Evolutionary conservation across 148 eudicot genomes (phyloP), one percentile per base, ranked within the genome.

Genomic region (Spergularia marina): DNA sequence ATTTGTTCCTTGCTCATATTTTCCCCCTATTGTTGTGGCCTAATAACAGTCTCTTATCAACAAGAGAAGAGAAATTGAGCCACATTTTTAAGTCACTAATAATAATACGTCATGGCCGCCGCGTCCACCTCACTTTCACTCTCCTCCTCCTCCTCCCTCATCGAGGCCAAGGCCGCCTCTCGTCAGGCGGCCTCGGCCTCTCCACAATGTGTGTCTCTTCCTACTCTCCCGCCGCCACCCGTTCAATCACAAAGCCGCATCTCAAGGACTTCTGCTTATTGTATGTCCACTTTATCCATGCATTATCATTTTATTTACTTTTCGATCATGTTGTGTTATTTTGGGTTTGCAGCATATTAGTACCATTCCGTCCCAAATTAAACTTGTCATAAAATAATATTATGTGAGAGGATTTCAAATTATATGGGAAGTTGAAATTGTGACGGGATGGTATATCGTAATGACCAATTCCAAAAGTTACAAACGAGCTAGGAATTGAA

Each of bases 121-220:
- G 58, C 88, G 39, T 82, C 91, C 71, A 84, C 81, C 71, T 80
- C 89, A 18, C 90, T 87, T 12, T 84, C 95, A 36, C 75, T 89
- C 64, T 79, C 89, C 71, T 70, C 90, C 58, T 78, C 86, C 66
- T 78, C 89, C 68, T 49, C 89, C 76, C 70, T 82, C 51, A 40
- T 80, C 20, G 90, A 89, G 53, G 64, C 76, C 70, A 90, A 80
- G 80, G 80, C 85, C 44, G 52, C 76, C 18, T 70, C 79, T 49
- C 91, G 86, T 12, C 95, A 84, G 65, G 70, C 89, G 11, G 79
- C 92, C 70, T 74, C 88, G n/a, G 82, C 89, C 17, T 79, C 96
- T 12, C 83, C 88, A 47, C 96, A 89, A 82, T 87, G 88, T 49
- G 85, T 85, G 52, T 51, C 86, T 20, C 87, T 90, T 65, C 91